Evolutionary conservation across 352 stramenopile species (phyloP).

Genomic region (Phytophthora sp.): DNA sequence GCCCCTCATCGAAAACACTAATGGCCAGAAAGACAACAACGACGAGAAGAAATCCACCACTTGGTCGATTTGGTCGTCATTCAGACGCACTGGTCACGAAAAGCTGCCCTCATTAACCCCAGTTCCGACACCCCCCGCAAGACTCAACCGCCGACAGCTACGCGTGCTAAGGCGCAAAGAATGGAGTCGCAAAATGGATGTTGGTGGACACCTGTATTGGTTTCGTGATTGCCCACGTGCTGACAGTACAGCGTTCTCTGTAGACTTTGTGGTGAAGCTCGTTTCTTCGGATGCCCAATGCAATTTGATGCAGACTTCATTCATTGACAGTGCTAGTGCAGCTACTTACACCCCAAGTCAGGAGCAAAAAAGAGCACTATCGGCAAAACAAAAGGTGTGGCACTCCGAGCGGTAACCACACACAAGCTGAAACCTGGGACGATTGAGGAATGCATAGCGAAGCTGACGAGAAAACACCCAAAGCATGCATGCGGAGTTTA

Average conservation of each 20-base stretch:
- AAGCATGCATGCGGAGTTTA: not conserved
- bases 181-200: conserved; percentile 40
- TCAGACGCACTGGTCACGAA: not conserved
- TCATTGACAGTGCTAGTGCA: too few relatives aligned
- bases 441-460: conserved; percentile 27
- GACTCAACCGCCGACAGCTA: not conserved
- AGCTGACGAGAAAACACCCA: conserved; percentile 1
- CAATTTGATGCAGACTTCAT: too few relatives aligned
- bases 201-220: conserved; percentile 39
- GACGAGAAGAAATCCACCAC: not conserved
- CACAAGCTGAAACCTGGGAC: too few relatives aligned
- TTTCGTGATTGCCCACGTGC: conserved; percentile 30
- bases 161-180: conserved; percentile 34
- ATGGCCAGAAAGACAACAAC: not conserved
- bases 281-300: not conserved
- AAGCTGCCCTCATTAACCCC: not conserved
- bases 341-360: too few relatives aligned
- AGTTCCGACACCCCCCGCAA: not conserved
- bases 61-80: conserved; percentile 1
- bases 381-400: too few relatives aligned
- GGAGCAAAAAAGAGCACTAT: too few relatives aligned
- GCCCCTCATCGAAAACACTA: not conserved
- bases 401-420: too few relatives aligned
- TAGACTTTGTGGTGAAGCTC: conserved; percentile 23
- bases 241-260: conserved; percentile 25